These are phyloP conservation scores for Russula sp. DNA, from an alignment of 768 basidiomycete species.

Conservation along the genomic window DNA sequence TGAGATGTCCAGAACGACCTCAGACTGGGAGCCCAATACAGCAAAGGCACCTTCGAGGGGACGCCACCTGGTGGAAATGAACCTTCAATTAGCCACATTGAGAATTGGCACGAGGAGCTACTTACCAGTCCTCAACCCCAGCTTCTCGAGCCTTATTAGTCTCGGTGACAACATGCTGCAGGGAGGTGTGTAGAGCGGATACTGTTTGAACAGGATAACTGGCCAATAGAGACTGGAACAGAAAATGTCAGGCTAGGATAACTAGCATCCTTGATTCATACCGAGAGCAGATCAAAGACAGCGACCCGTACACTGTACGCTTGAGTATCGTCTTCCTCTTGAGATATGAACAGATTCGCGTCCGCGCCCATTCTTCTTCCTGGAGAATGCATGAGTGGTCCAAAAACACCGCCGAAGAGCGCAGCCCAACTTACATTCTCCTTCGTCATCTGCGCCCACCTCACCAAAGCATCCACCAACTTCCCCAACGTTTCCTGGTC, in stretches of 20 bases:
- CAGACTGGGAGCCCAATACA: slow-evolving; percentile 52
- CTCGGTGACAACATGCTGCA: slow-evolving; percentile 48
- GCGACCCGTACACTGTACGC: slow-evolving; percentile 77
- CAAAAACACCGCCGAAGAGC: background rate
- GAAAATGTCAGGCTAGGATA: background rate
- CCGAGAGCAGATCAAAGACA: slow-evolving; percentile 75
- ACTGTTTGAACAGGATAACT: slow-evolving; percentile 45
- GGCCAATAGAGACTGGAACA: slow-evolving; percentile 49
- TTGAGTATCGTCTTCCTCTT: slow-evolving; percentile 89
- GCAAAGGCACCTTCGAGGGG: slow-evolving; percentile 41
- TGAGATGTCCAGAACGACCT: slow-evolving; percentile 64
- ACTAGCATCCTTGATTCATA: slow-evolving; percentile 30
- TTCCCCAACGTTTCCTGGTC: slow-evolving; percentile 38
- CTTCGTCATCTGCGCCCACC: slow-evolving; percentile 78
- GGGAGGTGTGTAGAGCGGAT: slow-evolving; percentile 43
- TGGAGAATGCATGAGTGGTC: slow-evolving; percentile 27
- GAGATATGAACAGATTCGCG: slow-evolving; percentile 86
- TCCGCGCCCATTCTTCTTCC: slow-evolving; percentile 92
- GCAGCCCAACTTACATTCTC: slow-evolving; percentile 59
- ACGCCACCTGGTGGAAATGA: slow-evolving; percentile 65
- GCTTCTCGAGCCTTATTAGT: slow-evolving; percentile 28
- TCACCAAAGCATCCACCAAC: slow-evolving; percentile 51
- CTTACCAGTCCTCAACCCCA: slow-evolving; percentile 48
- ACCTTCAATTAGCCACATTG: background rate
- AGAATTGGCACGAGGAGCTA: background rate